Evolutionary conservation across 352 stramenopile species (phyloP).

Genomic region (Phytophthora aleatoria): DNA sequence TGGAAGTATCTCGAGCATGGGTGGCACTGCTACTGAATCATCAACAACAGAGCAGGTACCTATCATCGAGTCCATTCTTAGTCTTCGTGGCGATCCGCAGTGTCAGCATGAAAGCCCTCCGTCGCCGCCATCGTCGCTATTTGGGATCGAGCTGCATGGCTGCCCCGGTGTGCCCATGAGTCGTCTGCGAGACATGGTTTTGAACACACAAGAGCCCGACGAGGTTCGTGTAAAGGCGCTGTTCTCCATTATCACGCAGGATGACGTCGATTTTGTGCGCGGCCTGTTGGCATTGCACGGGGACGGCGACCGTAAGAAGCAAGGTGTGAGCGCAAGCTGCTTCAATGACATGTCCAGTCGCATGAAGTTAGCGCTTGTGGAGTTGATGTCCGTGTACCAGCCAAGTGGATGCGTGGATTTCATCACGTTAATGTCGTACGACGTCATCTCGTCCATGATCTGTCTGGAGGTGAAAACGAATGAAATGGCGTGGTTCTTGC

Average conservation of each 20-base stretch:
- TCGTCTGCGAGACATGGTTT: constrained; percentile 66
- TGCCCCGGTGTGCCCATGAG: constrained; percentile 64
- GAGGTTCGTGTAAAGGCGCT: constrained; percentile 71
- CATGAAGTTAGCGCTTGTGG: constrained; percentile 71
- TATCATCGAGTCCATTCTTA: constrained; percentile 81
- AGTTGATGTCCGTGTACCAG: constrained; percentile 69
- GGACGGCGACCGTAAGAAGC: constrained; percentile 73
- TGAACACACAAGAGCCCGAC: constrained; percentile 60
- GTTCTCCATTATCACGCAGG: constrained; percentile 65
- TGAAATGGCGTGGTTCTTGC: constrained; percentile 79
- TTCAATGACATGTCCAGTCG: constrained; percentile 76
- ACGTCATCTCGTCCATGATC: constrained; percentile 85
- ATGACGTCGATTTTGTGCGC: constrained; percentile 74
- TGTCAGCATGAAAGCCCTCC: constrained; percentile 29
- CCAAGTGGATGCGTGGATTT: constrained; percentile 65
- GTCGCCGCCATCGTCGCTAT: constrained; percentile 43
- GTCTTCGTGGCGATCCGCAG: constrained; percentile 58
- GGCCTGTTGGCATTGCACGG: constrained; percentile 60
- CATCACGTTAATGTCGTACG: constrained; percentile 74
- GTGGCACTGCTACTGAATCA: constrained; percentile 67
- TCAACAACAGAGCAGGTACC: constrained; percentile 77
- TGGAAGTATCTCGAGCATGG: constrained; percentile 74
- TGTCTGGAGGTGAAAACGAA: constrained; percentile 83
- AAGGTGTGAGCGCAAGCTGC: constrained; percentile 49
- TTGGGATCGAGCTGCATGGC: constrained; percentile 55